Conservation (phyloP, 1,284 basidiomycete genomes). For the Naganishia sp. region DNA sequence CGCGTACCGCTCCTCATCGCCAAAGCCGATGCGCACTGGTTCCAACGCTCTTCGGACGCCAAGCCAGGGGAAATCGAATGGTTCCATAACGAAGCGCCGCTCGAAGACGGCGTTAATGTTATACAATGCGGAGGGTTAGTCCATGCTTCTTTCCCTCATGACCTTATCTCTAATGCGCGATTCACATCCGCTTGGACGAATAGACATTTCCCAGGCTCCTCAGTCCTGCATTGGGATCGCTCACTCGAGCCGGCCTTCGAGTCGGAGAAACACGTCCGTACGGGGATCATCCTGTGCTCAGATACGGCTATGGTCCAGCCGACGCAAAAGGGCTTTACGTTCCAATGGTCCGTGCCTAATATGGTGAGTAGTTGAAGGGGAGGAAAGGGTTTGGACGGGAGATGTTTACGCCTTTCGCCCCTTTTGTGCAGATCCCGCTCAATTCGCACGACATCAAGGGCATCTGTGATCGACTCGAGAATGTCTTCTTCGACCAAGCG, state of each 20-base stretch:
- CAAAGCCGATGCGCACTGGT: slow-evolving; percentile 48
- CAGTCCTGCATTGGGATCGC: slow-evolving; percentile 51
- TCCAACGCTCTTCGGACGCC: slow-evolving; percentile 41
- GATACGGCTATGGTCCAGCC: slow-evolving; percentile 53
- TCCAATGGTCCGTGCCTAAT: slow-evolving; percentile 53
- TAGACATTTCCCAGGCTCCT: slow-evolving; percentile 52
- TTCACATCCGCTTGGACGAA: neutral
- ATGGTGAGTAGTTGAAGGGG: slow-evolving; percentile 39
- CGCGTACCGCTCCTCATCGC: slow-evolving; percentile 48
- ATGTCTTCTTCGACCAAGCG: slow-evolving; percentile 43
- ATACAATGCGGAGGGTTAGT: slow-evolving; percentile 53
- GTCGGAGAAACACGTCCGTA: slow-evolving; percentile 1
- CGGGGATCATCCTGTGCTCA: slow-evolving; percentile 43
- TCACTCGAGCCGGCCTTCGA: slow-evolving; percentile 40
- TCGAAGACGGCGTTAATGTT: slow-evolving; percentile 42
- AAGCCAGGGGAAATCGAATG: slow-evolving; percentile 40
- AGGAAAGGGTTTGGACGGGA: neutral
- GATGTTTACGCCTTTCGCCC: neutral
- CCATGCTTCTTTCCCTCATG: neutral
- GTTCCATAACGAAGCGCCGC: slow-evolving; percentile 38
- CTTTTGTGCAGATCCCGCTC: slow-evolving; percentile 45
- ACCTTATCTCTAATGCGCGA: neutral
- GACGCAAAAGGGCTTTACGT: slow-evolving; percentile 47
- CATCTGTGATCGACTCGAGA: slow-evolving; percentile 38
- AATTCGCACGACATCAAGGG: slow-evolving; percentile 41